A percentile compares a stretch with the other conserved stretches of the same genome.
These are phyloP conservation scores for Solanum bukasovii DNA, from an alignment of 257 asterid species.

Conservation along the genomic window DNA sequence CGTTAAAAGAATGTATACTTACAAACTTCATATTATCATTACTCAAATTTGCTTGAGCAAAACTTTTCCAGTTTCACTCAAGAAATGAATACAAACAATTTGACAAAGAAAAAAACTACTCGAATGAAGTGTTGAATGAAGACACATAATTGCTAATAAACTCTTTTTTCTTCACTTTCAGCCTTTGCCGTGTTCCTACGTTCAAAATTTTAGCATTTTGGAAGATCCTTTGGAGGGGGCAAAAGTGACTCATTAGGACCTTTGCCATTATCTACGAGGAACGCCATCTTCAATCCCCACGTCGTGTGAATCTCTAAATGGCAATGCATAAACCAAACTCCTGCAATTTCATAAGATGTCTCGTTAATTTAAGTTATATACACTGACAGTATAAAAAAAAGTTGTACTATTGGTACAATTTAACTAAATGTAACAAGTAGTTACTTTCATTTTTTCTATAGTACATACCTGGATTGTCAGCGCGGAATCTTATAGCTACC, in stretches of 20 bases:
- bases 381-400: not conserved
- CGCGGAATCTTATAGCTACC: conserved; percentile 53
- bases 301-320: conserved; percentile 86
- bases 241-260: conserved; percentile 60
- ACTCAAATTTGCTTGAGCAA: not conserved
- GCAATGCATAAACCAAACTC: conserved; percentile 97
- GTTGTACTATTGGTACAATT: not conserved
- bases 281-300: conserved; percentile 96
- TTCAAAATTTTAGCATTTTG: conserved; percentile 34
- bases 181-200: not conserved
- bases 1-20: not conserved
- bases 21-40: not conserved
- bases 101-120: not conserved
- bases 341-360: conserved; percentile 13
- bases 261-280: conserved; percentile 80
- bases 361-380: not conserved
- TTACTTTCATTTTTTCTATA: not conserved
- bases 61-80: not conserved
- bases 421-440: not conserved
- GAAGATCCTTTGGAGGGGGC: conserved; percentile 85
- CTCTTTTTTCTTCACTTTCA: not conserved
- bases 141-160: not conserved
- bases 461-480: conserved; percentile 53
- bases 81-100: not conserved
- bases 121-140: not conserved